Conservation (phyloP, 139 green algal genomes). For the Chlorella sp. region DNA sequence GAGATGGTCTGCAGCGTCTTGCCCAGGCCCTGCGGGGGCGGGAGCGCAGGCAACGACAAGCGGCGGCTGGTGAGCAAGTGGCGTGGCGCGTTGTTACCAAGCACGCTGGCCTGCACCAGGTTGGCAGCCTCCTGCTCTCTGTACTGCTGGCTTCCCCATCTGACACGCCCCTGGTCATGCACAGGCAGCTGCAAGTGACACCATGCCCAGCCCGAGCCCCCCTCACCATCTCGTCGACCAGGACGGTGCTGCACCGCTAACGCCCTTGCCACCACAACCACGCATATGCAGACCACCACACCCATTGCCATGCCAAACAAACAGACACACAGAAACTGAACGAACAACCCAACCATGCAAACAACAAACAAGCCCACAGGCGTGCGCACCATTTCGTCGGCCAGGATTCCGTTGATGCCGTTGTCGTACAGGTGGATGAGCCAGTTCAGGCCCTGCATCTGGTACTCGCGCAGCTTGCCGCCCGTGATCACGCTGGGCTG, state of each 20-base stretch:
- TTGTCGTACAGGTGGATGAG: conserved; percentile 99
- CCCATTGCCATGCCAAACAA: too few relatives aligned
- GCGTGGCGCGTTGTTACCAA: not conserved
- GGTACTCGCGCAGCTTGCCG: conserved; percentile 97
- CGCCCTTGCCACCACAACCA: too few relatives aligned
- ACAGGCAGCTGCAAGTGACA: not conserved
- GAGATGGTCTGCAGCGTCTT: conserved; percentile 99
- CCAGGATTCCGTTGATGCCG: conserved; percentile 99
- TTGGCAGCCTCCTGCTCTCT: too few relatives aligned
- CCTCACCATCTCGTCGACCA: conserved; percentile 80
- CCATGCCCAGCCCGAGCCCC: not conserved
- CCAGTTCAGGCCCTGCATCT: conserved; percentile 99
- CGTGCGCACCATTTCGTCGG: conserved; percentile 95
- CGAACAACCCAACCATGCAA: too few relatives aligned
- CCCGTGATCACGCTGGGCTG: conserved; percentile 88
- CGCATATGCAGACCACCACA: too few relatives aligned
- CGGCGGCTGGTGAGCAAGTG: not conserved
- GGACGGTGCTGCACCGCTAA: conserved; percentile 42
- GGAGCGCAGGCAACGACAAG: not conserved
- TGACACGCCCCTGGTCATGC: too few relatives aligned
- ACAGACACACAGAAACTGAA: too few relatives aligned
- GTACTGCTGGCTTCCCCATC: too few relatives aligned
- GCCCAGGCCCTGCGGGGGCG: conserved; percentile 86
- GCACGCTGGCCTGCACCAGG: too few relatives aligned
- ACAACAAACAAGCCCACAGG: not conserved